Evolutionary conservation across 192 early-diverging fungal genomes (phyloP), one percentile per base, ranked within the genome.

Genomic region (Cetraspora pellucida): DNA sequence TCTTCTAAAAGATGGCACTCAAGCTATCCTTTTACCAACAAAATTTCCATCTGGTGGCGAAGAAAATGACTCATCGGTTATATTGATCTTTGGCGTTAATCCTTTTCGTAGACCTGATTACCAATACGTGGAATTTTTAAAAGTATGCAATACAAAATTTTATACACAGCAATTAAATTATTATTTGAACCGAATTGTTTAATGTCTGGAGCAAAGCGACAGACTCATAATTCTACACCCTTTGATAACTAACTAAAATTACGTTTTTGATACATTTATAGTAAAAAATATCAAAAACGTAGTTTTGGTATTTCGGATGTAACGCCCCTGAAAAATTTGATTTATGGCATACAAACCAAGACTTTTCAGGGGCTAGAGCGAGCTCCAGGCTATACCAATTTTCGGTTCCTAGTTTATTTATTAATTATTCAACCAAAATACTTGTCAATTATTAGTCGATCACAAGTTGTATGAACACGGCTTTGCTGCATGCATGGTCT

Each of bases 401-500:
- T 25, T n/a, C 10, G 0, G 11, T n/a, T 25, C 11, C 21, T 60
- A 19, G 8, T n/a, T n/a, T 10, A 19, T n/a, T n/a, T n/a, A n/a
- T n/a, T n/a, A n/a, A n/a, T n/a, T n/a, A n/a, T n/a, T n/a, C n/a
- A n/a, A n/a, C n/a, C n/a, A n/a, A n/a, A n/a, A n/a, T n/a, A n/a
- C n/a, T n/a, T n/a, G n/a, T n/a, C 31, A 7, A 19, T 9, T 25
- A 25, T 68, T 75, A 80, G 17, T 77, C 81, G 0, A 59, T 78
- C 37, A 78, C 78, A 5, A 60, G 78, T 63, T 79, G 81, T 44
- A 79, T 80, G 19, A 68, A 76, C 23, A 78, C 80, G 0, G n/a
- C 79, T 50, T 66, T 81, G 3, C 77, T 77, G 66, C 75, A 81
- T 46, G 82, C 78, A 14, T 68, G 74, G 17, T 79, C 78, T 6